phyloP scores from a whole-genome alignment of 306 rosid genomes.

The Glycine tomentella region DNA sequence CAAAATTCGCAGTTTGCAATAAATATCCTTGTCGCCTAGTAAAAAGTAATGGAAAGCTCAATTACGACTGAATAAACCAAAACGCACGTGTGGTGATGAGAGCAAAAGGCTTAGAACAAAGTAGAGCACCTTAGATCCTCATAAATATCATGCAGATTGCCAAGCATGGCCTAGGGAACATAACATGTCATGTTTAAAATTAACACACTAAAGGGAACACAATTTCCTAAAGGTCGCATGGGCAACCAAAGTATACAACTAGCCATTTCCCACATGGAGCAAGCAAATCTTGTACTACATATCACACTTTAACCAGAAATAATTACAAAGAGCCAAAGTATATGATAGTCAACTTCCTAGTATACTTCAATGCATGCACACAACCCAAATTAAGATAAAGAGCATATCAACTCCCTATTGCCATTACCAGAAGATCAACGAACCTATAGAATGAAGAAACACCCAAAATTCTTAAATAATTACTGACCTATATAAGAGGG shows the following conservation, averaged over 20 bases:
- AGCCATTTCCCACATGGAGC: background rate
- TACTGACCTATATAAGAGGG: conserved; percentile 27
- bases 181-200: background rate
- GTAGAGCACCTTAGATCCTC: background rate
- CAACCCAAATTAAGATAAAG: conserved; percentile 9
- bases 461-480: conserved; percentile 19
- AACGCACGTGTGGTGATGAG: background rate
- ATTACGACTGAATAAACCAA: background rate
- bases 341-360: conserved; percentile 33
- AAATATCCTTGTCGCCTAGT: conserved; percentile 22
- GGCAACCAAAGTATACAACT: conserved; percentile 10
- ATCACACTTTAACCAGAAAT: conserved; percentile 2
- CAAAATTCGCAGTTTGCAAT: conserved; percentile 25
- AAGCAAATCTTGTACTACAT: background rate
- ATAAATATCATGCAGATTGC: background rate
- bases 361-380: conserved; percentile 9
- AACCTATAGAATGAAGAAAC: conserved; percentile 39
- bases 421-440: conserved; percentile 28
- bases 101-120: background rate
- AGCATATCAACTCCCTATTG: conserved; percentile 17
- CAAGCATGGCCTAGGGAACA: background rate
- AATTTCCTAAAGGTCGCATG: background rate
- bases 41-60: conserved; percentile 18
- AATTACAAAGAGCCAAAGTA: conserved; percentile 8
- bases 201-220: conserved; percentile 27